Evolutionary conservation across 371 early-diverging fungal species (phyloP), one percentile per base, ranked within the genome.

Genomic region (Mucor irregularis): DNA sequence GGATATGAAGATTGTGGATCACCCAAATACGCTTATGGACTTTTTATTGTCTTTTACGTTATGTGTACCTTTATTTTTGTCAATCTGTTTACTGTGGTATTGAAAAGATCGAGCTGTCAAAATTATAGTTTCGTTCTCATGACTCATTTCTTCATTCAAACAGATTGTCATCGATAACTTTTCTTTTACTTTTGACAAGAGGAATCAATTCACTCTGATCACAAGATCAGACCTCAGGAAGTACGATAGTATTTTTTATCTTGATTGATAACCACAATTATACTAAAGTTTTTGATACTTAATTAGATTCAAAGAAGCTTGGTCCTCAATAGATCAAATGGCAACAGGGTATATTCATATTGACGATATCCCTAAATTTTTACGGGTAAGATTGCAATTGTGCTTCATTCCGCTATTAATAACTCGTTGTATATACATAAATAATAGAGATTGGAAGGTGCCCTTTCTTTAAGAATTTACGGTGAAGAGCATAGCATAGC

Each of bases 91-190:
- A 82, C 75, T 37, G 80, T 78, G 51, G 82, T 78, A 67, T 66
- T 11, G 24, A 5, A 30, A 30, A 30, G 10, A 10, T 7, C 31
- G 5, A 30, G 31, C 10, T 31, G 6, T 6, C 31, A 31, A 31
- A 31, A 31, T 31, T n/a, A n/a, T 9, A 31, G 11, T 11, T 31
- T 31, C 11, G 31, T 11, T 11, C 10, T 34, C 11, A 38, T 50
- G 21, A 21, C 11, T 22, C 14, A 5, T 19, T 13, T 7, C 11
- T 8, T 25, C 17, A 8, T 29, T 52, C 28, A 8, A 13, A 9
- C 46, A 75, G 75, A 62, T 75, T 49, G 75, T 82, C 22, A 82
- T 82, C 62, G 78, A 73, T 44, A 80, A 80, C 48, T 82, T 82
- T 42, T 78, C 80, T 0, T 82, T 78, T 31, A 78, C 82, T 0